Conservation (phyloP, 2,329 filamentous ascomycete species). For the Dryadomyces quercivorus region DNA sequence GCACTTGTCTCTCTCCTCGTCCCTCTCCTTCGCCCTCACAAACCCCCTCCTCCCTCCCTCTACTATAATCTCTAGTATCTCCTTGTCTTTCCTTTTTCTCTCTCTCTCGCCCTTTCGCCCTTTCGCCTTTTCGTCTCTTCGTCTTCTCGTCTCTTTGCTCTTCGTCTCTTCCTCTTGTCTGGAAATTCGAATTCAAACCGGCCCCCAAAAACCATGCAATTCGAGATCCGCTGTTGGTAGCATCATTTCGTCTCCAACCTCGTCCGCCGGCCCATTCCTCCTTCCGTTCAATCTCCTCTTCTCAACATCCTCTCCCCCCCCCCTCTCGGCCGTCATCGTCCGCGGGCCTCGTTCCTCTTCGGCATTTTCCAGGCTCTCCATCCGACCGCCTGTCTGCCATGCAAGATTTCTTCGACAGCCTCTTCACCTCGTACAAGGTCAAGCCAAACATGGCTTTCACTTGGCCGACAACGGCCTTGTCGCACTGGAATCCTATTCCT, state of each 20-base stretch:
- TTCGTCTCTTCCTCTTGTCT: background rate
- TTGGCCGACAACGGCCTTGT: constrained; percentile 17
- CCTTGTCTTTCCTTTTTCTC: background rate
- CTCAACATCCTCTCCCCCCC: background rate
- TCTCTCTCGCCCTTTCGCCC: background rate
- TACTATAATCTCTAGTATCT: background rate
- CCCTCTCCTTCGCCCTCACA: background rate
- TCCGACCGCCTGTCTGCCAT: constrained; percentile 9
- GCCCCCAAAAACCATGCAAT: background rate
- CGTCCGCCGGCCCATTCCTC: background rate
- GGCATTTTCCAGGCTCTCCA: background rate
- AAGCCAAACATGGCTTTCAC: constrained; percentile 18
- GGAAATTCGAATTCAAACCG: background rate
- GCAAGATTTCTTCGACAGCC: constrained; percentile 14
- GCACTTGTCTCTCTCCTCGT: background rate
- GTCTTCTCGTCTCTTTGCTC: background rate
- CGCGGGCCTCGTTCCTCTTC: background rate
- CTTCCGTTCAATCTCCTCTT: background rate
- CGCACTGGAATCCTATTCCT: constrained; percentile 20
- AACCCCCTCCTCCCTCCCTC: background rate
- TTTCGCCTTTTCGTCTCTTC: background rate
- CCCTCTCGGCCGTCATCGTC: background rate
- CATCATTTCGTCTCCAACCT: background rate
- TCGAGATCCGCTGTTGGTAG: background rate
- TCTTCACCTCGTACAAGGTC: constrained; percentile 13